phyloP scores from a whole-genome alignment of 805 yeast genomes.

The Saccharomycopsis oosterbeekiorum region DNA sequence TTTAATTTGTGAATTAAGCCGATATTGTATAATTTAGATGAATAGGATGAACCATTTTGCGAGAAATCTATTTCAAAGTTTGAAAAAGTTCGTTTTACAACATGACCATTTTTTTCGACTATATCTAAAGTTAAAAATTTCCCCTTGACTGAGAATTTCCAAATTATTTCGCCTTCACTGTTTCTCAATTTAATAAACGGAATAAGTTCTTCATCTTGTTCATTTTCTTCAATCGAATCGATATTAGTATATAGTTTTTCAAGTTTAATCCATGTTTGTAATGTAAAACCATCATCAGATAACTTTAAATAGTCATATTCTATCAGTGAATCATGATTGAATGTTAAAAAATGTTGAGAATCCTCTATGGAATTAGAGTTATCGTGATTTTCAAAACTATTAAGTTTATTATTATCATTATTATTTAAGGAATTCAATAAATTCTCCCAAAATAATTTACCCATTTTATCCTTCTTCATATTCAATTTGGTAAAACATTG shows the following conservation, averaged over 20 bases:
- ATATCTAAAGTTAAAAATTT: conserved; percentile 8
- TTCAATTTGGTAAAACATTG: conserved; percentile 7
- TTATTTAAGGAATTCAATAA: neutral
- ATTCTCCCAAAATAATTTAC: neutral
- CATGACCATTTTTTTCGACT: conserved; percentile 5
- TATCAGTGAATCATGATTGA: conserved; percentile 2
- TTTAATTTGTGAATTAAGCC: conserved; percentile 21
- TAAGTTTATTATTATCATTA: neutral
- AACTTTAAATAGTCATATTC: conserved; percentile 10
- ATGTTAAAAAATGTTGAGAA: conserved; percentile 9
- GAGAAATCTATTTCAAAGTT: conserved; percentile 23
- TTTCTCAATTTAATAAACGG: conserved; percentile 12
- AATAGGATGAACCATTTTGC: neutral
- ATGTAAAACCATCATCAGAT: conserved; percentile 23
- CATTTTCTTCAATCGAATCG: neutral
- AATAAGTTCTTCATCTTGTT: neutral
- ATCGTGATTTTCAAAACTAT: neutral
- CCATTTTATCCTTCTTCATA: conserved; percentile 6
- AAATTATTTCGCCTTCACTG: conserved; percentile 6
- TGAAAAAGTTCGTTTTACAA: conserved; percentile 21
- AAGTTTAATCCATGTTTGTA: conserved; percentile 34
- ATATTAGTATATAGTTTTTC: neutral
- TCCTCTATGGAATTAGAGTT: neutral
- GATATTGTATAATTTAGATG: conserved; percentile 22
- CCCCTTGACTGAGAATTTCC: conserved; percentile 10